Percentiles rank a stretch among this genome's conserved stretches.
Evolutionary conservation across 2,329 filamentous ascomycete species (phyloP).

Genomic region (Nakataea oryzae): DNA sequence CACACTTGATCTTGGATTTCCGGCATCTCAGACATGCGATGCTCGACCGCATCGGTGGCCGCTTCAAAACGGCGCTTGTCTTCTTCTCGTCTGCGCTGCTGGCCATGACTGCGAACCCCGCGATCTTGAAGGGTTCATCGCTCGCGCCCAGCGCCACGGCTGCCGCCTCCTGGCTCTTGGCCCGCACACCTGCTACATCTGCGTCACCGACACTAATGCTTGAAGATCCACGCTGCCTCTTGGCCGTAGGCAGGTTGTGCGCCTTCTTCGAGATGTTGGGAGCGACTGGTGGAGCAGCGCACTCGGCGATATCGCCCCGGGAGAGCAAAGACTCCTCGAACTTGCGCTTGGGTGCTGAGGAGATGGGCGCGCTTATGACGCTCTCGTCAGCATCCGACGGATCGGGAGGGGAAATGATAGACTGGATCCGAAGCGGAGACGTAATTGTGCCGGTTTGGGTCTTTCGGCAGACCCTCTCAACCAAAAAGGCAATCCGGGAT

Average conservation of each 20-base stretch:
- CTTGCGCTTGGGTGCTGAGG: constrained; percentile 24
- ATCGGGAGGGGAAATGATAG: constrained; percentile 36
- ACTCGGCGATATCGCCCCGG: constrained; percentile 14
- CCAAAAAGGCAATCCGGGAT: not conserved
- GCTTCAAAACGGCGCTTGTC: constrained; percentile 18
- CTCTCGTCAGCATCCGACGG: constrained; percentile 27
- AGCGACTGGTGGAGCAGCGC: constrained; percentile 15
- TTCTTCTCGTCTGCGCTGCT: not conserved
- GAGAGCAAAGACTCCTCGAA: constrained; percentile 23
- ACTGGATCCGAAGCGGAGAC: constrained; percentile 38
- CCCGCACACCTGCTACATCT: not conserved
- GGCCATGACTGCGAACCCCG: not conserved
- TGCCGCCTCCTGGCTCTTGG: not conserved
- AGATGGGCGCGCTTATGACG: constrained; percentile 17
- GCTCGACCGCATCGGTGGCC: constrained; percentile 58
- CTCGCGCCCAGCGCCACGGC: not conserved
- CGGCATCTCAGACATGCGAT: constrained; percentile 70
- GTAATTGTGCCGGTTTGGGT: constrained; percentile 37
- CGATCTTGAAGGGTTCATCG: not conserved
- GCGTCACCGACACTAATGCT: no score
- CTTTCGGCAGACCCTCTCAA: constrained; percentile 22
- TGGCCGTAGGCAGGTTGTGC: not conserved
- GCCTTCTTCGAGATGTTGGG: constrained; percentile 9
- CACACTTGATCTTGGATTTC: constrained; percentile 78
- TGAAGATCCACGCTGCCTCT: constrained; percentile 12